These are phyloP conservation scores for Pyrenochaeta sp. DNA, from an alignment of 2,329 filamentous ascomycete species.

Conservation along the genomic window DNA sequence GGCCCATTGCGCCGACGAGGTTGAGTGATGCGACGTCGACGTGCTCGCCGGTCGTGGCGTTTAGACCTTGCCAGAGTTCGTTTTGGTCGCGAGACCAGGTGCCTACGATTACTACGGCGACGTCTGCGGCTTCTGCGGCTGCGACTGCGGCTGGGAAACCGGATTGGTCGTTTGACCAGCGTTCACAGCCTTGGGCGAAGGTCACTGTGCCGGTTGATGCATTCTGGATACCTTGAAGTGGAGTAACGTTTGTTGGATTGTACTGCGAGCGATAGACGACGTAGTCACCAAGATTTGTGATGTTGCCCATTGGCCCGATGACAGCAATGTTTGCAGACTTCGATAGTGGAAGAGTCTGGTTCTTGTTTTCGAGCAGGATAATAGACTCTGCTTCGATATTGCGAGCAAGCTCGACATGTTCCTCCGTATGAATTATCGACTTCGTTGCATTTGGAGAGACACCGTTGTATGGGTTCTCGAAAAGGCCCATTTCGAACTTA, in stretches of 20 bases:
- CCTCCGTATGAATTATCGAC: constrained; percentile 68
- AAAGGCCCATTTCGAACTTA: constrained; percentile 75
- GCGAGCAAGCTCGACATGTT: constrained; percentile 67
- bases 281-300: constrained; percentile 72
- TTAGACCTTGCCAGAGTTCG: constrained; percentile 73
- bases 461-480: constrained; percentile 72
- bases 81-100: constrained; percentile 78
- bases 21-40: constrained; percentile 70
- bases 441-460: constrained; percentile 63
- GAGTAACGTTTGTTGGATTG: constrained; percentile 67
- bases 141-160: constrained; percentile 72
- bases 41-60: constrained; percentile 78
- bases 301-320: constrained; percentile 74
- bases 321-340: constrained; percentile 74
- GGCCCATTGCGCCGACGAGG: constrained; percentile 73
- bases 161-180: constrained; percentile 74
- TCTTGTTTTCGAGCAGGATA: constrained; percentile 77
- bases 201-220: constrained; percentile 66
- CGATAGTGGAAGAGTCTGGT: constrained; percentile 67
- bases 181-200: constrained; percentile 74
- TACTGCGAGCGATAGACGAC: constrained; percentile 71
- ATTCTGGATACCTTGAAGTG: constrained; percentile 71
- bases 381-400: constrained; percentile 72
- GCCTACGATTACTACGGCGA: constrained; percentile 76
- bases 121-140: constrained; percentile 70